Evolutionary conservation across 208 protist species (phyloP), one percentile per base, ranked within the genome.

Genomic region (Wallacemonas sp.): DNA sequence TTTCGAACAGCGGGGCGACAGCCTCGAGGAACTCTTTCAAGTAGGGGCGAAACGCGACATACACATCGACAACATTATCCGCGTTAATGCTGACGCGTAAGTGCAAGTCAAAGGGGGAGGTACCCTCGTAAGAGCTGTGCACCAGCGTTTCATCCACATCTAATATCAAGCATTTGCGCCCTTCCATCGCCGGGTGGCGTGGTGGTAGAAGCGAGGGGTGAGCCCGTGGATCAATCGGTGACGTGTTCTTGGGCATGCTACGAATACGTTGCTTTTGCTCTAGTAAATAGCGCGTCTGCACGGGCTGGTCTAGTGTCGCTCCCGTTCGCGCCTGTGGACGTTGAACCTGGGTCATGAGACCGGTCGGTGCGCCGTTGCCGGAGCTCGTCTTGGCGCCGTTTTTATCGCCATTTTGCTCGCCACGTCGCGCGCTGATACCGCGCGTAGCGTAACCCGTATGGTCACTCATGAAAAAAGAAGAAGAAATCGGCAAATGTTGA

Each of bases 81-180:
- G 70, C 62, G 31, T 90, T 79, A 15, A 91, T 56, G 30, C 65
- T 34, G 27, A 97, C 80, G 22, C 84, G 62, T 8, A 97, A 65
- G 41, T 93, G 68, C 30, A 95, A 42, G 66, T 94, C 82, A 65
- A 86, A 86, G 31, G 78, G 63, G 9, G 44, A 56, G 19, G 79
- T 81, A 36, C 74, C 73, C 66, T 94, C 62, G 42, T 82, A 93
- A 22, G 72, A 86, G 68, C 87, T 93, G 77, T 96, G 90, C 68
- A 96, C 90, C 14, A 96, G 79, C 6, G 90, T 97, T 64, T 97
- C 90, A 47, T 97, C 93, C 9, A 97, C 67, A 58, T 96, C 93
- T 11, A 96, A 69, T 41, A 97, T 86, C 28, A 97, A 72, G 49
- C 82, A 87, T 70, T 94, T 91, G 53, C 85, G 90, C 41, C 67